Evolutionary conservation across 441 rosid species (phyloP).

Genomic region (Gossypium schwendimanii): DNA sequence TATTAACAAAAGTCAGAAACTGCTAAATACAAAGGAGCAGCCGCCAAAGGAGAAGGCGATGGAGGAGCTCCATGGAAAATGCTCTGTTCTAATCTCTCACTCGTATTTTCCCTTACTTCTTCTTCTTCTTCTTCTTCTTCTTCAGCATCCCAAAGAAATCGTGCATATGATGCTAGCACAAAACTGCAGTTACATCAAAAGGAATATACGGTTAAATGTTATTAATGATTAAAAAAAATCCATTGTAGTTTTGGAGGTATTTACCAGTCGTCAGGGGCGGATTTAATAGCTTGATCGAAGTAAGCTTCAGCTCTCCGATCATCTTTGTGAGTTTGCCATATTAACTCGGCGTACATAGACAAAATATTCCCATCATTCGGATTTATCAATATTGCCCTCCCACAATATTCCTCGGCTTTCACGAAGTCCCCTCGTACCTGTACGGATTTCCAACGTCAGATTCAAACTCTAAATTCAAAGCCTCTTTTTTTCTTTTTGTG

Average conservation of each 20-base stretch:
- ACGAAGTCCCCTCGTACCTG: constrained; percentile 55
- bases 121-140: constrained; percentile 16
- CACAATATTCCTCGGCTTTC: constrained; percentile 78
- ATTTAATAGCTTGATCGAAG: constrained; percentile 69
- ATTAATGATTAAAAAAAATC: not conserved
- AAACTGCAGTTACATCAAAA: constrained; percentile 38
- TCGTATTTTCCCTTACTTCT: constrained; percentile 22
- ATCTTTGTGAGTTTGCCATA: constrained; percentile 69
- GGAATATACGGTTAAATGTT: not conserved
- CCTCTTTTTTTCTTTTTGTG: not conserved
- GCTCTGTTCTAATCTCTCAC: constrained; percentile 18
- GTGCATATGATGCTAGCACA: constrained; percentile 75
- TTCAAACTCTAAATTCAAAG: constrained; percentile 1
- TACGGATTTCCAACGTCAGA: constrained; percentile 1
- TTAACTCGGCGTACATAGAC: constrained; percentile 71
- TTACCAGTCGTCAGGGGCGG: constrained; percentile 78
- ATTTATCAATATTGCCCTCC: constrained; percentile 55
- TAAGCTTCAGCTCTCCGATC: constrained; percentile 60
- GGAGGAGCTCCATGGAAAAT: constrained; percentile 29
- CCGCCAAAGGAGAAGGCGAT: constrained; percentile 32
- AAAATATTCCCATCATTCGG: constrained; percentile 64
- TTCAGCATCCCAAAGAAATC: constrained; percentile 80
- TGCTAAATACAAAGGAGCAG: constrained; percentile 30
- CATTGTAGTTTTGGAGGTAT: not conserved
- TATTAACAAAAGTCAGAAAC: constrained; percentile 21